phyloP scores from a whole-genome alignment of 1,139 yeast species.

The Hyphopichia fennica region DNA sequence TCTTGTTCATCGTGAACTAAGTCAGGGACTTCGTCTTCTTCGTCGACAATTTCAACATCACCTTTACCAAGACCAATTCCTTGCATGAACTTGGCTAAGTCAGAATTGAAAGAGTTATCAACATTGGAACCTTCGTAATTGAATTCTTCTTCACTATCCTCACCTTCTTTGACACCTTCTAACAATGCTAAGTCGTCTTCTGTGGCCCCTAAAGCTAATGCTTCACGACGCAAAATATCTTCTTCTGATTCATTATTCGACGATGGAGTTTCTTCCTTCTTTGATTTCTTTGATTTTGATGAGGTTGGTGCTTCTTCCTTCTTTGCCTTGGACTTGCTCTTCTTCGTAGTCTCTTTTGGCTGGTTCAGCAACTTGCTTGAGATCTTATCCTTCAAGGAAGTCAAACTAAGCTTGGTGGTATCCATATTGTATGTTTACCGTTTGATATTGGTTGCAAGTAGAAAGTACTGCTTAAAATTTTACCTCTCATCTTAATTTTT shows the following conservation, averaged over 20 bases:
- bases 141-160: constrained; percentile 65
- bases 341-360: constrained; percentile 19
- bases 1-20: constrained; percentile 23
- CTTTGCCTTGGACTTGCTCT: constrained; percentile 13
- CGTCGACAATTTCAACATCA: constrained; percentile 34
- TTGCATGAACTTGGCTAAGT: constrained; percentile 65
- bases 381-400: constrained; percentile 60
- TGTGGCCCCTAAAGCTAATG: constrained; percentile 65
- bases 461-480: background rate
- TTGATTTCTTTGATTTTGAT: constrained; percentile 8
- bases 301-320: constrained; percentile 4
- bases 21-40: constrained; percentile 30
- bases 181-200: constrained; percentile 62
- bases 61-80: constrained; percentile 60
- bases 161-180: constrained; percentile 52
- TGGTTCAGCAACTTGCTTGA: constrained; percentile 38
- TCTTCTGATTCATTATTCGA: constrained; percentile 16
- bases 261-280: constrained; percentile 12
- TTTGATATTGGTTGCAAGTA: background rate
- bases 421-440: constrained; percentile 22
- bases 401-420: constrained; percentile 38
- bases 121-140: constrained; percentile 31
- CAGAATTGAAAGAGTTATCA: constrained; percentile 55
- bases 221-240: constrained; percentile 63
- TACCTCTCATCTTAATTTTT: background rate